phyloP scores from a whole-genome alignment of 257 asterid genomes.

The Przewalskia tangutica region DNA sequence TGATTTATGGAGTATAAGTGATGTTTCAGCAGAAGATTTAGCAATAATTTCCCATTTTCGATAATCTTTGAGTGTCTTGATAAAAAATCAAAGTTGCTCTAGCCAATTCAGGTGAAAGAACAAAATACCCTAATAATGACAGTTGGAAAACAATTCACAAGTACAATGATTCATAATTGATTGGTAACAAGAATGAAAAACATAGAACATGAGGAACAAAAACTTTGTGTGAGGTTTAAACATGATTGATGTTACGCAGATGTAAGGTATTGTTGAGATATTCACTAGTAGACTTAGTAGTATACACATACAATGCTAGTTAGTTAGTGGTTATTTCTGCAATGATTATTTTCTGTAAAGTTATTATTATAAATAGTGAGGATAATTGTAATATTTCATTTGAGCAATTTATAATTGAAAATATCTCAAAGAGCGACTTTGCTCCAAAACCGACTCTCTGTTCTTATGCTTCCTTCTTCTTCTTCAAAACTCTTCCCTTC shows the following conservation, averaged over 20 bases:
- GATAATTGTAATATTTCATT: too few relatives aligned
- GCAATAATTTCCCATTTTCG: background rate
- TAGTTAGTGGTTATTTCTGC: too few relatives aligned
- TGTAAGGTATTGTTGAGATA: background rate
- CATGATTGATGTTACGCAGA: background rate
- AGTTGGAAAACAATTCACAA: background rate
- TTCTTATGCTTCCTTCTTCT: too few relatives aligned
- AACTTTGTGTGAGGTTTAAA: background rate
- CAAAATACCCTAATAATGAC: conserved; percentile 2
- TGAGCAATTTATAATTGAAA: too few relatives aligned
- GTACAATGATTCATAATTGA: conserved; percentile 5
- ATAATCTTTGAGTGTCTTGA: background rate
- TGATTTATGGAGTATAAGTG: too few relatives aligned
- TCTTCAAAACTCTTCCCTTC: too few relatives aligned
- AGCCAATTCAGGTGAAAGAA: background rate
- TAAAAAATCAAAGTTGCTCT: background rate
- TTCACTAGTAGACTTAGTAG: too few relatives aligned
- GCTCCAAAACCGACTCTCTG: too few relatives aligned
- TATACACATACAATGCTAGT: too few relatives aligned
- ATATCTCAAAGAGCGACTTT: too few relatives aligned
- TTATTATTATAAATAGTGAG: too few relatives aligned
- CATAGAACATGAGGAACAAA: conserved; percentile 1
- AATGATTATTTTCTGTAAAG: too few relatives aligned
- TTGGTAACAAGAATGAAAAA: background rate
- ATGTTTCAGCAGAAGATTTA: background rate